Evolutionary conservation across 768 basidiomycete species (phyloP), one percentile per base, ranked within the genome.

Genomic region (Floccularia luteovirens): DNA sequence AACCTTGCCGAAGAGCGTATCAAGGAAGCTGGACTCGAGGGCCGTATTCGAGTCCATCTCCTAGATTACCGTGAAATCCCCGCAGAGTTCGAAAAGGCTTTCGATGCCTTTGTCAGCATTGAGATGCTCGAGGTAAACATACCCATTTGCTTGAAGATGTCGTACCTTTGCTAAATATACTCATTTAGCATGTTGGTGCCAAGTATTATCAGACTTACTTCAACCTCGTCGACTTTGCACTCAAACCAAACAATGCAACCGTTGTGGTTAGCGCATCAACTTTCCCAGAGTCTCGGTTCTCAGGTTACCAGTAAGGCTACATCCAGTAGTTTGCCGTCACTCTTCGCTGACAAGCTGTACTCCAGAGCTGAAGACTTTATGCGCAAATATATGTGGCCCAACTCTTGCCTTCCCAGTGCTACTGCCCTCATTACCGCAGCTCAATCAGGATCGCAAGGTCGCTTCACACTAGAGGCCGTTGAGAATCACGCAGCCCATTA

Each of bases 61-160:
- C 72, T 92, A 64, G 91, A 94, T 56, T 96, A 94, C 58, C 78
- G 91, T 28, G 87, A 89, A 47, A 83, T 90, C 19, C 82, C 85
- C 10, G 61, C 76, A n/a, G 74, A 83, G 38, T 94, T 84, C 55
- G 79, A 86, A 60, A 81, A 85, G 45, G 72, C 81, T 7, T 90
- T 88, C 47, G 85, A 90, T 51, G 74, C 83, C 5, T 78, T 85
- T 49, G 70, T 90, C 36, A 82, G 79, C 52, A 71, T 82, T 45
- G 87, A 90, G 61, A 88, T 88, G 85, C 68, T 90, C 20, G 87
- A 90, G 66, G 79, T 74, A 41, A 43, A 60, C 46, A 4, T 38
- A 40, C 71, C 74, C 51, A 63, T 72, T 1, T 36, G 55, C 75
- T 36, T 7, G 25, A 20, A 14, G 41, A 39, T 36, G 42, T 39